phyloP scores from a whole-genome alignment of 2,329 filamentous ascomycete species.

The Zopfia rhizophila region DNA sequence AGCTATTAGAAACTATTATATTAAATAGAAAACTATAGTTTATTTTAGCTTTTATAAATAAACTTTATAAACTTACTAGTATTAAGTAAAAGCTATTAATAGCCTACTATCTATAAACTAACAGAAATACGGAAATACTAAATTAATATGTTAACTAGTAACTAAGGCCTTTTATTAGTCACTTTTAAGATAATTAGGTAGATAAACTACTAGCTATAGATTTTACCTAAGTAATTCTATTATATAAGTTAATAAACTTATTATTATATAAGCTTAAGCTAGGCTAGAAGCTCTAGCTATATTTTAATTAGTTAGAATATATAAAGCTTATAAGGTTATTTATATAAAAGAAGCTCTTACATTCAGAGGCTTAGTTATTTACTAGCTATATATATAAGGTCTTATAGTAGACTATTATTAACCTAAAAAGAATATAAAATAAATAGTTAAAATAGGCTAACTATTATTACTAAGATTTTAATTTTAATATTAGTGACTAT shows the following conservation, averaged over 20 bases:
- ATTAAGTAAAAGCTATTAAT: no score
- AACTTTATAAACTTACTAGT: no score
- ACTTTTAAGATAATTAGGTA: conserved; percentile 10
- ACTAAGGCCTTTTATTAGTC: conserved; percentile 2
- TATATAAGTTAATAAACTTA: neutral
- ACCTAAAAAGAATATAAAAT: no score
- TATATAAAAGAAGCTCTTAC: neutral
- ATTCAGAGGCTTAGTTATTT: neutral
- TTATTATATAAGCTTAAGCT: no score
- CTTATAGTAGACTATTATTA: neutral
- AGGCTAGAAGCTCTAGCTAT: neutral
- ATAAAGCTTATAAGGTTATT: neutral
- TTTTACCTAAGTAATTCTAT: neutral
- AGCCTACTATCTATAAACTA: no score
- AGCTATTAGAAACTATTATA: conserved; percentile 14
- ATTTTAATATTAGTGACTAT: conserved; percentile 2
- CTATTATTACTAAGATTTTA: no score
- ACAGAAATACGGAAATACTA: conserved; percentile 21
- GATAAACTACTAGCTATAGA: neutral
- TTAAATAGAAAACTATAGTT: conserved; percentile 27
- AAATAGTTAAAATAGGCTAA: no score
- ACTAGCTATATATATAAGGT: neutral
- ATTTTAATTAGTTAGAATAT: neutral
- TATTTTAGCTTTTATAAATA: conserved; percentile 19
- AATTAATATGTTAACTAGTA: conserved; percentile 17